phyloP scores from a whole-genome alignment of 768 basidiomycete genomes.

The Pleurotus pulmonarius region DNA sequence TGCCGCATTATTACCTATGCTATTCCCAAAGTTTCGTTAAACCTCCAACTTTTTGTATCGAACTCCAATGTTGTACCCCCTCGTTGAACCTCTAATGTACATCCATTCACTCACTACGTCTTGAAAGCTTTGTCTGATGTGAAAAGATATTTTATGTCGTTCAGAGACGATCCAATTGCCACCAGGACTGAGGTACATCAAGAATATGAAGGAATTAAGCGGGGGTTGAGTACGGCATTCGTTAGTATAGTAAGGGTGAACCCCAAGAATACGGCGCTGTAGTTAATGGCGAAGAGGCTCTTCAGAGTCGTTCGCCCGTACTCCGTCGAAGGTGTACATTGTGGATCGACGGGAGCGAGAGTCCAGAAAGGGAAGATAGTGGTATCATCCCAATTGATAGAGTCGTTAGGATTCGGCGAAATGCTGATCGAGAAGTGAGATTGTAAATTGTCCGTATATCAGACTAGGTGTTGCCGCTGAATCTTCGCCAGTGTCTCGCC shows the following conservation, averaged over 20 bases:
- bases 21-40: background rate
- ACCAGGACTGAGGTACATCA: background rate
- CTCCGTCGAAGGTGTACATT: background rate
- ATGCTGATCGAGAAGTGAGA: background rate
- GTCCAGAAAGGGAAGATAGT: background rate
- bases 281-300: too few species aligned
- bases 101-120: background rate
- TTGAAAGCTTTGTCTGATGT: background rate
- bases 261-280: too few species aligned
- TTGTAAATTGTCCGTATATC: background rate
- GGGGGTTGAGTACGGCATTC: background rate
- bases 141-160: background rate
- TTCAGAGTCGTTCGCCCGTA: background rate
- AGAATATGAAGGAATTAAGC: background rate
- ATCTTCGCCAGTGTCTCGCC: conserved; percentile 19
- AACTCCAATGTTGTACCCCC: background rate
- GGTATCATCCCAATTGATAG: background rate
- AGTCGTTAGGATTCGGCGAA: background rate
- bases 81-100: background rate
- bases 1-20: background rate
- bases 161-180: background rate
- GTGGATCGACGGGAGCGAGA: background rate
- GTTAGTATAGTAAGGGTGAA: background rate
- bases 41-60: background rate
- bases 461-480: conserved; percentile 10